phyloP scores from a whole-genome alignment of 768 basidiomycete species.

The Dendrothele bispora region DNA sequence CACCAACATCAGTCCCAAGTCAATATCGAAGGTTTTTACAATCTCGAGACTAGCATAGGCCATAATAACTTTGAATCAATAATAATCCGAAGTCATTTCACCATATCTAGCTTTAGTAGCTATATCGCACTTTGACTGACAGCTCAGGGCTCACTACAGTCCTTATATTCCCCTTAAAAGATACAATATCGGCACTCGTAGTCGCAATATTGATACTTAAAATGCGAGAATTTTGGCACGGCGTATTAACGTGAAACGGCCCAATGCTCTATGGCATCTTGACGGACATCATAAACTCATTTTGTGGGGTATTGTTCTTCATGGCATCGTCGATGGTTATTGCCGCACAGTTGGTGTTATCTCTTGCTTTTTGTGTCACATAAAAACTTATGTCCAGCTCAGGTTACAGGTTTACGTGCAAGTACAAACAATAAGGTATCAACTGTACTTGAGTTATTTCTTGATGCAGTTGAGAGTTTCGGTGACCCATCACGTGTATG shows the following conservation, averaged over 20 bases:
- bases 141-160: too few relatives aligned
- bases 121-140: too few relatives aligned
- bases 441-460: constrained; percentile 11
- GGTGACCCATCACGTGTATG: constrained; percentile 20
- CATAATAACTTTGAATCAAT: too few relatives aligned
- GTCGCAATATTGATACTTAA: too few relatives aligned
- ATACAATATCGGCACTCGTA: too few relatives aligned
- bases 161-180: too few relatives aligned
- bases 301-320: constrained; percentile 25
- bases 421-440: constrained; percentile 14
- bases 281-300: constrained; percentile 29
- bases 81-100: too few relatives aligned
- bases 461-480: constrained; percentile 8
- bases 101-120: too few relatives aligned
- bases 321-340: constrained; percentile 30
- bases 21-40: too few relatives aligned
- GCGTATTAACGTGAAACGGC: constrained; percentile 14
- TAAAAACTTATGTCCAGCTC: background rate
- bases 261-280: constrained; percentile 23
- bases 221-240: too few relatives aligned
- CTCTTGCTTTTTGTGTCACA: background rate
- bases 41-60: too few relatives aligned
- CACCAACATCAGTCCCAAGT: too few relatives aligned
- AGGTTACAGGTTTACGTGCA: constrained; percentile 13
- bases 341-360: constrained; percentile 23